Base-by-base conservation (phyloP, 2,329 filamentous ascomycete species). In the Colletotrichum chlorophyti region DNA sequence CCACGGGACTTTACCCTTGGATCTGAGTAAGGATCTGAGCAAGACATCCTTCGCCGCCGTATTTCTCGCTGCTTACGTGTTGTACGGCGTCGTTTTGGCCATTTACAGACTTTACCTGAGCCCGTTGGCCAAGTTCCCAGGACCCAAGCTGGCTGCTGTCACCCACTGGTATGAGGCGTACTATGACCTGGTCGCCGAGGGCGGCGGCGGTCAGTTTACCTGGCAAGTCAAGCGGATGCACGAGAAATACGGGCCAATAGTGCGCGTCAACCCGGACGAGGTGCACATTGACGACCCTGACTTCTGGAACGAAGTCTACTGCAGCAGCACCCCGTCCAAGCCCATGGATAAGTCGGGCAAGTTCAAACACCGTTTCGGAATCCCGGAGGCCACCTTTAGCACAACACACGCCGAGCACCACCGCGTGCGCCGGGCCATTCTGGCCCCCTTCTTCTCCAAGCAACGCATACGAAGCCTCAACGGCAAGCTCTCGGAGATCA, bases 401-500 rank as follows among this genome's bases (percentile, higher is more conserved):
- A 72, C 73, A 49, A 61, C 69, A 34, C 68, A 72, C 53, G 70
- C 71, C 61, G 63, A 71, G 57, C 64, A 69, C 47, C 70, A 73
- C 48, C 70, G 64, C 46, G 60, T 71, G 40, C 71, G 73, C 35
- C 70, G 72, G 47, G 65, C 65, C 26, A 70, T 70, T 53, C 63
- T 76, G 53, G 70, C 65, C 51, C 71, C 71, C 19, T 74, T 74
- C 62, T 76, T 74, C 64, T 72, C 73, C 50, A 66, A 63, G 45
- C 34, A 15, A 2, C 49, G 57, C 11, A 53, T 67, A 15, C 48
- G 60, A 2, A 51, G 49, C 3, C 46, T 43, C 2, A 46, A 48
- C 2, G 19, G 15, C 10, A n/a, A 43, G 29, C 27, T 67, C 15
- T 42, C 53, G 34, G 37, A 42, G n/a, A 31, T 54, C 45, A 17